These are phyloP conservation scores for Eucalyptus sp. DNA, from an alignment of 345 rosid species.

Conservation along the genomic window DNA sequence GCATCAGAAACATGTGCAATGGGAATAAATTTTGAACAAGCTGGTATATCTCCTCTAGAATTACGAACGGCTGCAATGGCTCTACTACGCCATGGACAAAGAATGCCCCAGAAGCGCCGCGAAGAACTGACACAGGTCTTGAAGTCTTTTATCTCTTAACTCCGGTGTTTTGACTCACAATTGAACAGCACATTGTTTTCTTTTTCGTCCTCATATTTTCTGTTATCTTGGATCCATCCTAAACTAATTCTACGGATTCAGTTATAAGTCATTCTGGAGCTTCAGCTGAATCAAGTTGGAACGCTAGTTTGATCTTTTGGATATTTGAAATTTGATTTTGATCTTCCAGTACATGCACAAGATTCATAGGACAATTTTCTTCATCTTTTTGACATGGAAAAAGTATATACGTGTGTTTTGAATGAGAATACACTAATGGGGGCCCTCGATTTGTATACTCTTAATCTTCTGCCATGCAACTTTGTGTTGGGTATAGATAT, in stretches of 20 bases:
- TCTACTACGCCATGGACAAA: conserved; percentile 75
- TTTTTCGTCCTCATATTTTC: neutral
- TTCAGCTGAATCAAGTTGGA: neutral
- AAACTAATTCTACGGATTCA: neutral
- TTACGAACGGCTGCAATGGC: conserved; percentile 96
- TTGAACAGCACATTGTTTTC: neutral
- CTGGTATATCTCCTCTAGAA: conserved; percentile 86
- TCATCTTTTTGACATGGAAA: neutral
- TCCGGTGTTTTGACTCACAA: neutral
- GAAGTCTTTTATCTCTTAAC: neutral
- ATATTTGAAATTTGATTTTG: neutral
- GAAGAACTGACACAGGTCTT: conserved; percentile 68
- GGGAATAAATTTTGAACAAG: conserved; percentile 20
- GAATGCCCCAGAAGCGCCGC: conserved; percentile 68
- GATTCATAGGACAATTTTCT: neutral
- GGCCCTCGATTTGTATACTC: neutral
- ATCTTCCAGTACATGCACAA: neutral
- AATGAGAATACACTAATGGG: neutral
- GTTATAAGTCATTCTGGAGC: neutral
- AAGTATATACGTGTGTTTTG: neutral
- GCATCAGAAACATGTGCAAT: conserved; percentile 28
- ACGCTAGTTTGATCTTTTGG: neutral
- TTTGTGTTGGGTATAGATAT: neutral
- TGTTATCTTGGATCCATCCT: neutral
- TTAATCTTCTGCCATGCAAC: neutral